A percentile compares a stretch with the other conserved stretches of the same genome.
phyloP scores from a whole-genome alignment of 2,329 filamentous ascomycete genomes.

The Stenocarpella maydis region DNA sequence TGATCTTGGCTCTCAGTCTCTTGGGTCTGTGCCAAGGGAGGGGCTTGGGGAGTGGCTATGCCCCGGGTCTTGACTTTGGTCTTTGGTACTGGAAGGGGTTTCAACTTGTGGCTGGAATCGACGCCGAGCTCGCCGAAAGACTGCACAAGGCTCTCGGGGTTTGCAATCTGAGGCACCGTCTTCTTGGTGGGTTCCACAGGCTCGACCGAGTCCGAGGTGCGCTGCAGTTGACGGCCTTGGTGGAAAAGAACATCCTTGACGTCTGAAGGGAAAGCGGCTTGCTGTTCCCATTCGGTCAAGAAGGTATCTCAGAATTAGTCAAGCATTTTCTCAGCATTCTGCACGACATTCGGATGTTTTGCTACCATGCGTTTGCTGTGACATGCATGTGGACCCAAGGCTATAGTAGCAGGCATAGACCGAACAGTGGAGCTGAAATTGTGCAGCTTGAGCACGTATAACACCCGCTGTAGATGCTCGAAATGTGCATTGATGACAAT shows the following conservation, averaged over 20 bases:
- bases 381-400: neutral
- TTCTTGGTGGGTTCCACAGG: neutral
- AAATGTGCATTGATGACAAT: neutral
- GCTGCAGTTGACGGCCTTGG: neutral
- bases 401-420: neutral
- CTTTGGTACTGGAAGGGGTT: neutral
- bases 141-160: neutral
- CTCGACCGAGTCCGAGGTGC: neutral
- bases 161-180: no score
- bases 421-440: neutral
- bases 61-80: conserved; percentile 4
- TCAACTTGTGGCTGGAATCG: neutral
- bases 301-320: neutral
- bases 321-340: neutral
- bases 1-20: neutral
- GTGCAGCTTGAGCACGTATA: rapidly evolving
- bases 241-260: neutral
- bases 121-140: neutral
- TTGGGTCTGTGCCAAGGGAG: neutral
- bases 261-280: neutral
- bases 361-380: neutral
- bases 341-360: neutral
- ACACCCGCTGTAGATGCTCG: neutral
- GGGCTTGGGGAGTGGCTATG: neutral
- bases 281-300: neutral